Evolutionary conservation across 139 green algal species (phyloP).

Genomic region (Mesotaenium endlicherianum): DNA sequence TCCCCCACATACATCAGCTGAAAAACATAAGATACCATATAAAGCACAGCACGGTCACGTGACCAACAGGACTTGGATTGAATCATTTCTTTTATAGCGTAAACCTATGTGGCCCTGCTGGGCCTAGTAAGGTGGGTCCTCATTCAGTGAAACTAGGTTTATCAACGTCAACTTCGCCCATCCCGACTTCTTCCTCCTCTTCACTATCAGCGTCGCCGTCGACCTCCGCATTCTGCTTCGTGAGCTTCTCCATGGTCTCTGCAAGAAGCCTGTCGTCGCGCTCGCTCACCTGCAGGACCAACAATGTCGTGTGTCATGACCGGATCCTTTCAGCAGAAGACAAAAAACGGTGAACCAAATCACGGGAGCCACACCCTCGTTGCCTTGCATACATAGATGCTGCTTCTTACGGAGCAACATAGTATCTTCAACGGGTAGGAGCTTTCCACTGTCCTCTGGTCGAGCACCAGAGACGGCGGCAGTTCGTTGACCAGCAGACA

Average conservation of each 20-base stretch:
- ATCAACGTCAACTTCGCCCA: constrained; percentile 70
- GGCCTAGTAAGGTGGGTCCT: no score
- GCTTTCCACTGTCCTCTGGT: background rate
- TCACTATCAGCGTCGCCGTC: constrained; percentile 67
- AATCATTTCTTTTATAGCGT: no score
- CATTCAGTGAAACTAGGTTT: constrained; percentile 31
- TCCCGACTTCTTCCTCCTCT: constrained; percentile 65
- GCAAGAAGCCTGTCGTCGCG: constrained; percentile 84
- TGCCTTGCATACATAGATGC: background rate
- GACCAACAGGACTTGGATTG: no score
- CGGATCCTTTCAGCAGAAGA: background rate
- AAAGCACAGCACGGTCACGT: no score
- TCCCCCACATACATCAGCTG: no score
- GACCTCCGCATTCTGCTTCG: constrained; percentile 62
- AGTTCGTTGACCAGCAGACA: no score
- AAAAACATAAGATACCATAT: no score
- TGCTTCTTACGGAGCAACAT: background rate
- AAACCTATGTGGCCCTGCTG: no score
- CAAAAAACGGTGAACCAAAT: background rate
- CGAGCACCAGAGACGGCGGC: background rate
- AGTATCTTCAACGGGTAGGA: background rate
- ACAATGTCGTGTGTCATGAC: background rate
- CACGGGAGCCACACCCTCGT: background rate
- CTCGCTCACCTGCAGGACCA: constrained; percentile 75
- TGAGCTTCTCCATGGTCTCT: constrained; percentile 82